Evolutionary conservation across 139 green algal genomes (phyloP), one percentile per base, ranked within the genome.

Genomic region (Coccomyxa sp.): DNA sequence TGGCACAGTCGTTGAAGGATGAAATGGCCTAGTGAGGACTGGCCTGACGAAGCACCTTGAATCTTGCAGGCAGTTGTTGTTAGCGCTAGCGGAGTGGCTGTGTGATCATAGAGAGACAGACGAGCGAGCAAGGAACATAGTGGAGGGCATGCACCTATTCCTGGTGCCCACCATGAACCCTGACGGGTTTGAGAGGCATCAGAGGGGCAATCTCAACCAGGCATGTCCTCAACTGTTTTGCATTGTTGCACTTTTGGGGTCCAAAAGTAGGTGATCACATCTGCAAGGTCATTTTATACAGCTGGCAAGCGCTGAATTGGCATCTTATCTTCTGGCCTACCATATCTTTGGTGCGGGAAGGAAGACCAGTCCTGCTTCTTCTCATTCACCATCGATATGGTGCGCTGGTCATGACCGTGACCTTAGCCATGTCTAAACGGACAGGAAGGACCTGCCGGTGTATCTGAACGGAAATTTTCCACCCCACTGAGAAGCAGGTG

Each of bases 161-260:
- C 70, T 98, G 8, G 44, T 98, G 44, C 90, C 90, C 0, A 87
- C 89, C 33, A 86, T 96, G 64, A 98, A 98, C 82, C 95, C 95
- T 10, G 95, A 98, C 79, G 95, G 95, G 14, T 98, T 96, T 80
- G 78, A 78, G 0, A 6, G 5, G n/a, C 58, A 37, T 8, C 27
- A 22, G 0, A 78, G 92, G 0, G 84, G 81, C n/a, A 96, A 96
- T 64, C 18, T 22, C 2, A 18, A 22, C 50, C 50, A 64, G 50
- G 50, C 27, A 6, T 31, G 1, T 64, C 50, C 50, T 22, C 50
- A 1, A 31, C 18, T 18, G 50, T 22, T 64, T 6, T 3, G 50
- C 18, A 64, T 7, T 58, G 16, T 58, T 16, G 12, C 14, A 58
- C 44, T 29, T 29, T 29, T 58, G 14, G 12, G 44, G 14, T 12